Base-by-base conservation (phyloP, 192 early-diverging fungal species). In the Mortierella antarctica region DNA sequence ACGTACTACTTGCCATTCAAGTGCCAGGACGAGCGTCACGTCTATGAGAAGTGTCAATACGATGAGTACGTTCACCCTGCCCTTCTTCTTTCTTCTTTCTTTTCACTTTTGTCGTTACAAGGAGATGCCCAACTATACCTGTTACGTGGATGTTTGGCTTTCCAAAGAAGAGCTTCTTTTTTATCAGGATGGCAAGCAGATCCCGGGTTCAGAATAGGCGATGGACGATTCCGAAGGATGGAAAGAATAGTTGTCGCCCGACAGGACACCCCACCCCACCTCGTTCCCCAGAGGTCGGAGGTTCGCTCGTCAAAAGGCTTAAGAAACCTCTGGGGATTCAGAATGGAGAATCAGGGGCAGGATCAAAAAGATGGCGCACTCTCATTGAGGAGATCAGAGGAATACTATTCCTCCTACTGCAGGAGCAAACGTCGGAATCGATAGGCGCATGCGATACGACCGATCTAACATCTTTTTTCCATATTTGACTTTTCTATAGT, bases 31-130 rank as follows among this genome's bases (percentile, higher is more conserved):
- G 95, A 97, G 83, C 84, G 93, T 62, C 92, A 96, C 55, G 86
- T 87, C 57, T 99, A 95, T 83, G 93, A 95, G 82, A 96, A 98
- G 78, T 99, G 97, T 85, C 94, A 96, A 89, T 98, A 97, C 84
- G 93, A 96, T 67, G 97, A 99, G 89, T 90, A 84, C 82, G 89
- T 83, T 65, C 47, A 55, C 20, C 12, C 41, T 13, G 11, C 21
- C 8, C 53, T 40, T 41, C 63, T 12, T 6, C 7, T 21, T 62
- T 47, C 46, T 62, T 47, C 18, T 2, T 31, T 7, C 20, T 13
- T 6, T 6, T 0, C 21, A 58, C 21, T 23, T 57, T 21, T 57
- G 21, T 21, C 13, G 58, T 17, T 60, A 60, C 41, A 8, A 18
- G 11, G 9, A 46, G 44, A 46, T 17, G 59, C 42, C 13, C 42